Percentiles rank a stretch among this genome's conserved stretches.
These are phyloP conservation scores for Podosphaera xanthii DNA, from an alignment of 2,329 filamentous ascomycete genomes.

Conservation along the genomic window DNA sequence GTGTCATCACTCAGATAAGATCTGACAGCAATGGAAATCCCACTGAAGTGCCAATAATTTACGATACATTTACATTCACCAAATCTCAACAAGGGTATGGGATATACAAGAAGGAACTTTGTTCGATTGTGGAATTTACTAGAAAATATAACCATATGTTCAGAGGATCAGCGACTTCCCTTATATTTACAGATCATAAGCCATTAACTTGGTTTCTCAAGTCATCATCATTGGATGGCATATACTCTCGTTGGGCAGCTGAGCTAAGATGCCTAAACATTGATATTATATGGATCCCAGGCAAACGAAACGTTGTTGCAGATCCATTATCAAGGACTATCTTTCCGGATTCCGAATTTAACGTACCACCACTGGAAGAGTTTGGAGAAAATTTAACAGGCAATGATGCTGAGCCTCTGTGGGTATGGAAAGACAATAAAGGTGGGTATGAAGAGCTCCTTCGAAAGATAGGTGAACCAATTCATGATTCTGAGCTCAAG, in stretches of 20 bases:
- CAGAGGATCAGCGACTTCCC: too few relatives aligned
- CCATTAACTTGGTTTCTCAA: too few relatives aligned
- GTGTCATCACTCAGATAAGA: conserved; percentile 6
- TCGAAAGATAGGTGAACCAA: neutral
- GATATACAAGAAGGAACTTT: neutral
- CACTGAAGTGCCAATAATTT: too few relatives aligned
- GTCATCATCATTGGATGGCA: too few relatives aligned
- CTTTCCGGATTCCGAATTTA: neutral
- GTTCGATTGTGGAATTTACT: neutral
- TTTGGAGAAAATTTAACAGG: neutral
- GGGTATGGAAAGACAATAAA: too few relatives aligned
- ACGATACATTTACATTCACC: too few relatives aligned
- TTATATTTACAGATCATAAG: too few relatives aligned
- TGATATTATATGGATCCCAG: neutral
- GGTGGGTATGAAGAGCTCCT: too few relatives aligned
- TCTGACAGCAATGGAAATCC: too few relatives aligned
- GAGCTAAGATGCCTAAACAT: neutral
- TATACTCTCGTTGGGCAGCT: neutral
- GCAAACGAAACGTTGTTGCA: neutral
- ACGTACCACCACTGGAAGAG: neutral
- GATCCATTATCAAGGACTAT: neutral
- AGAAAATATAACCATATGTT: neutral
- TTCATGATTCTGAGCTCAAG: neutral
- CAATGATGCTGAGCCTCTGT: neutral
- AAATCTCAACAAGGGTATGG: neutral